Conservation (phyloP, 2,329 filamentous ascomycete species). For the Chaetomium globosum region DNA sequence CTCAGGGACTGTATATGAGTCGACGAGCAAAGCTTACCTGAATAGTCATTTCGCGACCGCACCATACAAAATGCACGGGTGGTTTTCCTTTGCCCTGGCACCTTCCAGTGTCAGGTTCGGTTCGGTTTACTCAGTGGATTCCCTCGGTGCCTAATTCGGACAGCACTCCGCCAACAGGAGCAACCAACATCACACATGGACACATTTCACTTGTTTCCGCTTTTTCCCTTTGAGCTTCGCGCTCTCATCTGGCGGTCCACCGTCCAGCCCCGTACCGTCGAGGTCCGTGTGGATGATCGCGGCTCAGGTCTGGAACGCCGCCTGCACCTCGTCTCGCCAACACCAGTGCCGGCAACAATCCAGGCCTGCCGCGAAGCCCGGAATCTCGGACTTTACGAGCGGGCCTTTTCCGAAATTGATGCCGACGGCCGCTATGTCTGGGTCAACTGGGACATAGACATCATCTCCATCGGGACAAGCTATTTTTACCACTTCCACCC, state of each 20-base stretch:
- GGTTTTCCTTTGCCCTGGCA: too few relatives aligned
- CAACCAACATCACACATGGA: too few relatives aligned
- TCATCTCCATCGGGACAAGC: conserved; percentile 7
- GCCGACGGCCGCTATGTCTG: conserved; percentile 15
- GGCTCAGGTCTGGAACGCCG: neutral
- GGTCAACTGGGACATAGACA: conserved; percentile 19
- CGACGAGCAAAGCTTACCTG: too few relatives aligned
- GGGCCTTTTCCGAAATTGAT: conserved; percentile 16
- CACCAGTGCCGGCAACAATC: conserved; percentile 16
- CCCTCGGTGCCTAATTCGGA: too few relatives aligned
- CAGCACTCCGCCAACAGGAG: too few relatives aligned
- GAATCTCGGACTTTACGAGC: conserved; percentile 9
- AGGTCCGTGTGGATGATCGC: conserved; percentile 3
- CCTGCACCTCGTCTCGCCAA: conserved; percentile 8
- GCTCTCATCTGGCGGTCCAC: conserved; percentile 4
- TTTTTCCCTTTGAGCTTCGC: conserved; percentile 16
- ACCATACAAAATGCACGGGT: too few relatives aligned
- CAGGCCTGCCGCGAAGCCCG: conserved; percentile 21
- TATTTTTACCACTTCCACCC: neutral
- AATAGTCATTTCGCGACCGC: too few relatives aligned
- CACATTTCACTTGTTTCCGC: conserved; percentile 11
- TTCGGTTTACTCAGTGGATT: too few relatives aligned
- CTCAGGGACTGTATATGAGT: too few relatives aligned
- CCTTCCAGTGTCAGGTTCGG: too few relatives aligned
- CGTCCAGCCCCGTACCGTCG: conserved; percentile 21